Conservation (phyloP, 768 basidiomycete genomes). For the Rhizopogon salebrosus region DNA sequence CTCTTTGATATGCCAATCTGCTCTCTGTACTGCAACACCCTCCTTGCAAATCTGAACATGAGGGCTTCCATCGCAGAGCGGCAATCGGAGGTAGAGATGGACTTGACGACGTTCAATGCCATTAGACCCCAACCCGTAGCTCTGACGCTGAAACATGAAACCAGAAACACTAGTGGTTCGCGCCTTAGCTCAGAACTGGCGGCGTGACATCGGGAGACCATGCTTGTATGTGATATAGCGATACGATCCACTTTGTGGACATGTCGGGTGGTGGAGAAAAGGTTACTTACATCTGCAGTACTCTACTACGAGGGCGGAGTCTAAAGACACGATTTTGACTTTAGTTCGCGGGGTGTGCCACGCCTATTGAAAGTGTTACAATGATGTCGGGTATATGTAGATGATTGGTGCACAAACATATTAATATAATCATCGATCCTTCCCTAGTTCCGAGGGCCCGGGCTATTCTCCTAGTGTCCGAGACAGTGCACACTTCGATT, state of each 20-base stretch:
- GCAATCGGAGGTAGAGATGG: background rate
- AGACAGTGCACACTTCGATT: conserved; percentile 36
- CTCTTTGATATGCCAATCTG: conserved; percentile 13
- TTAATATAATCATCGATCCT: too few species aligned
- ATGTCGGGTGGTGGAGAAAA: too few species aligned
- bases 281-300: too few species aligned
- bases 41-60: conserved; percentile 16
- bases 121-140: background rate
- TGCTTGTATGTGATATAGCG: too few species aligned
- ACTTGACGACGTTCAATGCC: background rate
- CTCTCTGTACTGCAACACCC: conserved; percentile 14
- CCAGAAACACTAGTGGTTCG: background rate
- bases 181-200: background rate
- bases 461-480: conserved; percentile 43
- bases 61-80: background rate
- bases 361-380: too few species aligned
- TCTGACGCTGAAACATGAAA: background rate
- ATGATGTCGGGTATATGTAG: too few species aligned
- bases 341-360: too few species aligned
- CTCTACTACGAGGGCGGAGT: too few species aligned
- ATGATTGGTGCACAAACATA: too few species aligned
- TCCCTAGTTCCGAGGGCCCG: conserved; percentile 35
- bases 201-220: background rate
- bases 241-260: too few species aligned
- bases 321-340: too few species aligned